A percentile compares a stretch with the other conserved stretches of the same genome.
These are phyloP conservation scores for Fallopia convolvulus DNA, from an alignment of 148 eudicot genomes.

Conservation along the genomic window DNA sequence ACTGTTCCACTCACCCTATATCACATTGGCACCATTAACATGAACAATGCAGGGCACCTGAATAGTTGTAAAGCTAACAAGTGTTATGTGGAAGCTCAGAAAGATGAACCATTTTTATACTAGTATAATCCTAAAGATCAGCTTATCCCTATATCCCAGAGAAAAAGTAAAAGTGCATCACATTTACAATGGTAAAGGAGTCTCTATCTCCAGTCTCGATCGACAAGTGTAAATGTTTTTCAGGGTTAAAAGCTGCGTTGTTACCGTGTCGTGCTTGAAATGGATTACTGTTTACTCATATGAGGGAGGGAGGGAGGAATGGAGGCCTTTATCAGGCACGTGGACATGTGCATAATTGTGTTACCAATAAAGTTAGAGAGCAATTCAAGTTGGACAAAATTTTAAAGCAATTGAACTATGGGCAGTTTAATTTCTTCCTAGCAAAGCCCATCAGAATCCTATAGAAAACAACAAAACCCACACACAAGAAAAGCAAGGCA, in stretches of 20 bases:
- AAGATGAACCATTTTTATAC: neutral
- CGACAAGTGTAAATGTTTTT: neutral
- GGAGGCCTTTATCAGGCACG: neutral
- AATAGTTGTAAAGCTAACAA: slow-evolving; percentile 4
- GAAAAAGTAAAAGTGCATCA: neutral
- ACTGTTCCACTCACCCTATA: slow-evolving; percentile 4
- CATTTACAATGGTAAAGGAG: neutral
- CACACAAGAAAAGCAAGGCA: slow-evolving; percentile 5
- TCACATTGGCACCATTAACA: neutral
- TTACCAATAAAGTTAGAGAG: neutral
- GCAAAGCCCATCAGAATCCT: neutral
- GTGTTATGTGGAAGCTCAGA: neutral
- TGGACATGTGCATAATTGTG: neutral
- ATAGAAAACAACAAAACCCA: slow-evolving; percentile 3
- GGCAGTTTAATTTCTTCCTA: neutral
- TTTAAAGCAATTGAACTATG: neutral
- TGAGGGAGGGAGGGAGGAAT: neutral
- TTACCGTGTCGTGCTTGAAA: neutral
- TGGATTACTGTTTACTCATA: neutral
- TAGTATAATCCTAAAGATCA: neutral
- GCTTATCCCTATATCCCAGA: neutral
- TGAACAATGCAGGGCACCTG: slow-evolving; percentile 7
- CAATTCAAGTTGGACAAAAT: neutral
- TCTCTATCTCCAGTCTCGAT: neutral
- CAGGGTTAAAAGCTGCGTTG: neutral